Percentiles rank a stretch among this genome's conserved stretches.
Evolutionary conservation across 2,329 filamentous ascomycete species (phyloP).

Genomic region (Xylaria sp.): DNA sequence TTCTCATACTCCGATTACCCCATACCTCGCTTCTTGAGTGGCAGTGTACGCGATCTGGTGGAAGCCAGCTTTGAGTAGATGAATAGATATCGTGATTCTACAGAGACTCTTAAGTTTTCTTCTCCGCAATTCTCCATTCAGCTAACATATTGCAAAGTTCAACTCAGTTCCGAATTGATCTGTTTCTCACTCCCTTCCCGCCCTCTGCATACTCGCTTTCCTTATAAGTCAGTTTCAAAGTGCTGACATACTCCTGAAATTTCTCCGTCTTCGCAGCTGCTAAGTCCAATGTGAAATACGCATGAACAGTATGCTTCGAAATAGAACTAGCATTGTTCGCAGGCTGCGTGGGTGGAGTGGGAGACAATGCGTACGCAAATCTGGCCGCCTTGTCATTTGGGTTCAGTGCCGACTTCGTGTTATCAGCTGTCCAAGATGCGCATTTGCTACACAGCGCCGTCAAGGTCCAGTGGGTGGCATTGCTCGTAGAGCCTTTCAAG

Average conservation of each 20-base stretch:
- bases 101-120: too few relatives aligned
- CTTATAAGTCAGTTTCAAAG: not conserved
- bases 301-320: constrained; percentile 18
- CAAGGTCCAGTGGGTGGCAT: constrained; percentile 49
- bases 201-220: too few relatives aligned
- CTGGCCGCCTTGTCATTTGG: constrained; percentile 18
- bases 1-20: too few relatives aligned
- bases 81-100: too few relatives aligned
- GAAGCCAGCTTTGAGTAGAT: too few relatives aligned
- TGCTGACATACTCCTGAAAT: constrained; percentile 13
- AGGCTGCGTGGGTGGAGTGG: constrained; percentile 9
- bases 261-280: constrained; percentile 19
- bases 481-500: constrained; percentile 41
- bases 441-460: constrained; percentile 46
- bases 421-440: constrained; percentile 39
- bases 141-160: too few relatives aligned
- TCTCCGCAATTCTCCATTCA: too few relatives aligned
- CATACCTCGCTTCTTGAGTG: too few relatives aligned
- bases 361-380: constrained; percentile 18
- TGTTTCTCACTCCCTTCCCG: too few relatives aligned
- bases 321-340: constrained; percentile 17
- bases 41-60: too few relatives aligned
- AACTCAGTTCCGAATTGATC: too few relatives aligned
- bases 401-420: constrained; percentile 8
- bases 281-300: constrained; percentile 10